Evolutionary conservation across 208 protist species (phyloP).

Genomic region (Trypanosoma caninum): DNA sequence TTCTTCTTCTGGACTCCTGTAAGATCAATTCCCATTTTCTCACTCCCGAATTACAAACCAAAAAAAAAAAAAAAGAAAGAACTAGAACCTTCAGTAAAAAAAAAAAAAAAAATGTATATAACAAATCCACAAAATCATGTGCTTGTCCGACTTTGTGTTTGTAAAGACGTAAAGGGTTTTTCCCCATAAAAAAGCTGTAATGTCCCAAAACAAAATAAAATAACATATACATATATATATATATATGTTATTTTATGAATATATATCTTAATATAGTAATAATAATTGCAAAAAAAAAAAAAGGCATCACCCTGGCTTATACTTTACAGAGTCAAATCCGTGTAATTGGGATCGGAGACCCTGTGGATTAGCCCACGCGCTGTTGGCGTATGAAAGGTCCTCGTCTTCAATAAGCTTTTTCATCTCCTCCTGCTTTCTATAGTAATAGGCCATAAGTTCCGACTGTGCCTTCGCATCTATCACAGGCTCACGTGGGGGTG

Average conservation of each 20-base stretch:
- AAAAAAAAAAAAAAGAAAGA: conserved; percentile 10
- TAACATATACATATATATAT: conserved; percentile 4
- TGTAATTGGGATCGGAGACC: conserved; percentile 86
- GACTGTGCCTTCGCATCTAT: conserved; percentile 80
- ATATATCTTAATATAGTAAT: too few species aligned
- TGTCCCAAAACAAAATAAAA: not conserved
- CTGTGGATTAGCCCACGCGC: conserved; percentile 87
- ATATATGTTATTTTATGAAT: not conserved
- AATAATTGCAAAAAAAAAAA: conserved; percentile 9
- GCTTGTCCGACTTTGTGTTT: too few species aligned
- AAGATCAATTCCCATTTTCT: conserved; percentile 88
- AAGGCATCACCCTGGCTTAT: conserved; percentile 17
- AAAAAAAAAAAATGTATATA: not conserved
- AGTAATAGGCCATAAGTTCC: conserved; percentile 91
- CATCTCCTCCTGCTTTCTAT: conserved; percentile 91
- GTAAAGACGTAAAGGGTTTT: too few species aligned
- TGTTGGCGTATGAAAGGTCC: conserved; percentile 86
- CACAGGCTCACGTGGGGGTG: conserved; percentile 82
- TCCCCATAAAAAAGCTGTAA: conserved; percentile 3
- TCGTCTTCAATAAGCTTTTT: conserved; percentile 92
- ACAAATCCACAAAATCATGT: too few species aligned
- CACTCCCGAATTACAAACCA: not conserved
- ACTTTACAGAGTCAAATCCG: conserved; percentile 76
- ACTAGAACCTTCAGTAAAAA: not conserved
- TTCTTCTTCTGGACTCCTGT: conserved; percentile 90